phyloP scores from a whole-genome alignment of 83 land plant species.

The Diphasiastrum complanatum region DNA sequence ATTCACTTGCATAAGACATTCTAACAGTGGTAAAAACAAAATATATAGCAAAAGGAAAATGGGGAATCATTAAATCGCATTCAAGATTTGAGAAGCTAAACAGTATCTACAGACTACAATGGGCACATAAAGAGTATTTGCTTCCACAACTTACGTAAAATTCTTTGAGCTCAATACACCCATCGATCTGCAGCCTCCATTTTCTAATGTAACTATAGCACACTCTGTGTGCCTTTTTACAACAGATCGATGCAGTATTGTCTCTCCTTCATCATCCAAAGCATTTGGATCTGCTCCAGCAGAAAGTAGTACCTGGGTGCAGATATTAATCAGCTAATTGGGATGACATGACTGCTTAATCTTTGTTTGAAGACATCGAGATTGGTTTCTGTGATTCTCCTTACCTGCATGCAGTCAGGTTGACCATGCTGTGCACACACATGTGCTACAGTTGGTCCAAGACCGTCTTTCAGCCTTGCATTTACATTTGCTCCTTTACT shows the following conservation, averaged over 20 bases:
- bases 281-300: constrained; percentile 93
- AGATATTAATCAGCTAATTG: too few relatives aligned
- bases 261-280: constrained; percentile 83
- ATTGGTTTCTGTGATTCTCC: too few relatives aligned
- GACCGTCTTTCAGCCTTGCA: constrained; percentile 66
- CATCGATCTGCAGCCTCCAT: constrained; percentile 91
- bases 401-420: constrained; percentile 93
- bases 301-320: constrained; percentile 77
- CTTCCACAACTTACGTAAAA: constrained; percentile 73
- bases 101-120: too few relatives aligned
- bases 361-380: too few relatives aligned
- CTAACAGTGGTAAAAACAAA: too few relatives aligned
- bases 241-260: constrained; percentile 82
- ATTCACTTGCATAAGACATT: too few relatives aligned
- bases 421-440: constrained; percentile 94
- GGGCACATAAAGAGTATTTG: too few relatives aligned
- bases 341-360: too few relatives aligned
- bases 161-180: constrained; percentile 48
- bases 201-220: constrained; percentile 76
- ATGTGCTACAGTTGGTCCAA: constrained; percentile 88
- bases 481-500: constrained; percentile 60
- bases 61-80: too few relatives aligned
- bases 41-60: too few relatives aligned
- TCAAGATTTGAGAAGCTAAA: too few relatives aligned
- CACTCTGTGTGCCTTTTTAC: constrained; percentile 71